Base-by-base conservation (phyloP, 106 monocot species). In the Alisma plantagoaquatica region DNA sequence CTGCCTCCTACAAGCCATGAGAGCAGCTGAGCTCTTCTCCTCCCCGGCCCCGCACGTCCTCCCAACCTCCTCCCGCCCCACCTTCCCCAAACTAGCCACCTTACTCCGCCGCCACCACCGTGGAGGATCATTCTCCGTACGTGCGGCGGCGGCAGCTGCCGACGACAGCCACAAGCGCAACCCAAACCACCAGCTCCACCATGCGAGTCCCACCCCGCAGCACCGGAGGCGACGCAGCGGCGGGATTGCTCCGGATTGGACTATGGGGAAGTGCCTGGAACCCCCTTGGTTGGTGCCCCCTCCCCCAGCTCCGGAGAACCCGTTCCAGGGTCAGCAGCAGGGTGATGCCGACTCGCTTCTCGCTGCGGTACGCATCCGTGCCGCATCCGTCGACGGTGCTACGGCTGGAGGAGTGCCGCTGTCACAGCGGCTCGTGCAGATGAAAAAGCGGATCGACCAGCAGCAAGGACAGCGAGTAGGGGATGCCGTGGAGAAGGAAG, bases 361-460 rank as follows among this genome's bases (percentile, higher is more conserved):
- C 9, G 9, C 35, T 38, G 9, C 35, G 35, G 9, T 38, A 6
- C 35, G 35, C 35, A 6, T 6, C 35, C 35, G 6, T 14, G 35
- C 35, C 35, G 35, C 35, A 6, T 38, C n/a, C n/a, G n/a, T n/a
- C n/a, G n/a, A n/a, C n/a, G n/a, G n/a, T n/a, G n/a, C n/a, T n/a
- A n/a, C n/a, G 31, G 19, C 33, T 42, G 23, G 30, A 50, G 68
- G 53, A 27, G 54, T 70, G 33, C 81, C 81, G 15, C 23, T 72
- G 30, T 81, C 81, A 17, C 50, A 75, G 29, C 75, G 75, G 41
- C 27, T 81, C 22, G 27, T 75, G 18, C 81, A 81, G 64, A 64
- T 75, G 46, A 75, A 67, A 69, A 75, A 76, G 55, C 56, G 57
- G 29, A 27, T 52, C 10, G 38, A 32, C 18, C 54, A 31, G 27